Evolutionary conservation across 352 stramenopile genomes (phyloP).

Genomic region (Phytophthora fragariaefolia): DNA sequence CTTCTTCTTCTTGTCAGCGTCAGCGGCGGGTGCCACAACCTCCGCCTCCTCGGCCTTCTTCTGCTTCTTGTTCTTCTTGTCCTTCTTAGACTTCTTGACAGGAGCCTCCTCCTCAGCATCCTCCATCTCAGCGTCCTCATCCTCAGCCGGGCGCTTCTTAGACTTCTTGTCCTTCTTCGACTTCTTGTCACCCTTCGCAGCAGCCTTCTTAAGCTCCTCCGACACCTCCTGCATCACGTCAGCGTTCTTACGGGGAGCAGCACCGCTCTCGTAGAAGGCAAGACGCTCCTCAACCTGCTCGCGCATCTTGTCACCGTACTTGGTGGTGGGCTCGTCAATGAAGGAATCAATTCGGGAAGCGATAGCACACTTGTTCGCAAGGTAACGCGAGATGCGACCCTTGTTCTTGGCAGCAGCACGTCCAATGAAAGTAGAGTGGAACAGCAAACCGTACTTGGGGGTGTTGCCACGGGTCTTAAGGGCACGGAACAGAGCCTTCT

Average conservation of each 20-base stretch:
- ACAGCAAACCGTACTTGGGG: slow-evolving; percentile 99
- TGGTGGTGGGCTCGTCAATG: slow-evolving; percentile 94
- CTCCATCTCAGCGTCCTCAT: slow-evolving; percentile 62
- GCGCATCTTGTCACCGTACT: slow-evolving; percentile 98
- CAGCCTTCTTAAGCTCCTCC: slow-evolving; percentile 84
- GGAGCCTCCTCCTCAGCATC: slow-evolving; percentile 69
- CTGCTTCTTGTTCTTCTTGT: slow-evolving; percentile 71
- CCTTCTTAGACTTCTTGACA: slow-evolving; percentile 87
- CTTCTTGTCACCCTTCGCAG: slow-evolving; percentile 60
- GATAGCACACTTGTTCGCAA: slow-evolving; percentile 99
- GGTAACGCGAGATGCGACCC: slow-evolving; percentile 98
- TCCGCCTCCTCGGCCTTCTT: slow-evolving; percentile 45
- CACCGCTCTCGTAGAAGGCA: slow-evolving; percentile 99
- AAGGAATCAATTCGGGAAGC: slow-evolving; percentile 99
- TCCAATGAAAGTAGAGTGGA: slow-evolving; percentile 99
- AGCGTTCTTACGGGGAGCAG: slow-evolving; percentile 97
- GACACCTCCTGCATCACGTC: slow-evolving; percentile 98
- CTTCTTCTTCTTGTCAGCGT: slow-evolving; percentile 78
- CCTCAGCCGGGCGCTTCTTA: slow-evolving; percentile 82
- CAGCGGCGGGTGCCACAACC: slow-evolving; percentile 23
- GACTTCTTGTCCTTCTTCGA: slow-evolving; percentile 79
- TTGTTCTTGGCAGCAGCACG: slow-evolving; percentile 99
- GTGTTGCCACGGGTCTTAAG: slow-evolving; percentile 99
- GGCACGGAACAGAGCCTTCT: slow-evolving; percentile 99
- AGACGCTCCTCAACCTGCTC: slow-evolving; percentile 99